Conservation (phyloP, 441 rosid genomes). For the Melastoma candidum region DNA sequence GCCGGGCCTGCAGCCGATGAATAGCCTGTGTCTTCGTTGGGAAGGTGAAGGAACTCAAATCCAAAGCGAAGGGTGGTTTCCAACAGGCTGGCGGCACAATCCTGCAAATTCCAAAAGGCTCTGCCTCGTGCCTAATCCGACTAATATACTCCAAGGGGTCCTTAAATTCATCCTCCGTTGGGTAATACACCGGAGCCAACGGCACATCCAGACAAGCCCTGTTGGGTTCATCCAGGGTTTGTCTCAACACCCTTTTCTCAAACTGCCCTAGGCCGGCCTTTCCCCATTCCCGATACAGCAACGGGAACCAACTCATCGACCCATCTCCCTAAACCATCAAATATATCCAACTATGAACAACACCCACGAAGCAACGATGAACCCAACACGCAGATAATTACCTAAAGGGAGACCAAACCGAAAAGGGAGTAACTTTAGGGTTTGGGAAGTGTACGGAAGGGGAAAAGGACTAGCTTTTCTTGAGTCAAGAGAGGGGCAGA, state of each 20-base stretch:
- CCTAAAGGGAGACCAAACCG: no score
- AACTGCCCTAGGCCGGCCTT: slow-evolving; percentile 81
- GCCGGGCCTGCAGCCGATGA: slow-evolving; percentile 88
- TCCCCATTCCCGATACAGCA: slow-evolving; percentile 42
- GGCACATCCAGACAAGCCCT: slow-evolving; percentile 38
- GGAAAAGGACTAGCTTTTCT: no score
- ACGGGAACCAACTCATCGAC: no score
- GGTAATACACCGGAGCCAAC: slow-evolving; percentile 69
- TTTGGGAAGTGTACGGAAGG: no score
- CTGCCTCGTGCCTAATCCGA: slow-evolving; percentile 83
- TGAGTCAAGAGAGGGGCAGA: no score
- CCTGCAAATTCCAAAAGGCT: slow-evolving; percentile 83
- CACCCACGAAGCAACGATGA: no score
- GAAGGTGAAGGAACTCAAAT: slow-evolving; percentile 52
- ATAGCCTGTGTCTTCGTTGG: slow-evolving; percentile 95
- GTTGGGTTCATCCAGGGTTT: slow-evolving; percentile 28
- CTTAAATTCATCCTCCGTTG: slow-evolving; percentile 71
- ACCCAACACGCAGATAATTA: no score
- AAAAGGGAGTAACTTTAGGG: no score
- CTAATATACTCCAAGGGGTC: slow-evolving; percentile 74
- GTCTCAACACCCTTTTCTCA: slow-evolving; percentile 65
- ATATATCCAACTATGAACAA: no score
- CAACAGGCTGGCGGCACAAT: slow-evolving; percentile 78
- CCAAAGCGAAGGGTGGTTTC: slow-evolving; percentile 77
- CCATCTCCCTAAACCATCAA: no score